A percentile compares a stretch with the other conserved stretches of the same genome.
Evolutionary conservation across 2,329 filamentous ascomycete genomes (phyloP).

Genomic region (Basipetospora chlamydospora): DNA sequence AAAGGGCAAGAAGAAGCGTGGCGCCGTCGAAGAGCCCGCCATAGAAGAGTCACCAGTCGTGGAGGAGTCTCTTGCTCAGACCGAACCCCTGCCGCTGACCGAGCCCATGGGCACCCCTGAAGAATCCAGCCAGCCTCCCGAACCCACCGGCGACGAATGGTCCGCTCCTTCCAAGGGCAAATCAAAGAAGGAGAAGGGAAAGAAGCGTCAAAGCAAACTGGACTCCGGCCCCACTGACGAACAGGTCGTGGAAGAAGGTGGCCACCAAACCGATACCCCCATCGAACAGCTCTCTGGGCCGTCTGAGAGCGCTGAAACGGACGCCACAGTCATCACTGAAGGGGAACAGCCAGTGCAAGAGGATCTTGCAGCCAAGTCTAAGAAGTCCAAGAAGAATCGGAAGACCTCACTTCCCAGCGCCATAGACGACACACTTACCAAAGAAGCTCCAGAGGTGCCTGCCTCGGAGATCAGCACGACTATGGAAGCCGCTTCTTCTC

Average conservation of each 20-base stretch:
- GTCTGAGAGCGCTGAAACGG: no score
- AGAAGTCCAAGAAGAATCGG: slow-evolving; percentile 1
- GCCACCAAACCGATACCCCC: no score
- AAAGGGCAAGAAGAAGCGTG: slow-evolving; percentile 18
- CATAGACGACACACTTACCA: neutral
- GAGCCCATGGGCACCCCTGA: neutral
- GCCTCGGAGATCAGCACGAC: neutral
- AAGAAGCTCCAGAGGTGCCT: neutral
- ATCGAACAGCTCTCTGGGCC: no score
- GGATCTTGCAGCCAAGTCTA: neutral
- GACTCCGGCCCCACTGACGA: neutral
- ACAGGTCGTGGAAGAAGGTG: neutral
- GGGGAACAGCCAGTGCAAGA: no score
- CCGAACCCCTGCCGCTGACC: no score
- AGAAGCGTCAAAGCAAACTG: neutral
- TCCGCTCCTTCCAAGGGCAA: neutral
- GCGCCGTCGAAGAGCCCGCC: neutral
- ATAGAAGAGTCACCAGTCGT: neutral
- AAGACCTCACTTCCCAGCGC: neutral
- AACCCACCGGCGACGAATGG: neutral
- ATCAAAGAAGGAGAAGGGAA: slow-evolving; percentile 1
- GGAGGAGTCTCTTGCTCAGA: no score
- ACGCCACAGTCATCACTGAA: no score
- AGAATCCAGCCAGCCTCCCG: neutral
- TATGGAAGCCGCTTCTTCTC: slow-evolving; percentile 5